Evolutionary conservation across 1,284 basidiomycete species (phyloP).

Genomic region (Prillingera fragicola): DNA sequence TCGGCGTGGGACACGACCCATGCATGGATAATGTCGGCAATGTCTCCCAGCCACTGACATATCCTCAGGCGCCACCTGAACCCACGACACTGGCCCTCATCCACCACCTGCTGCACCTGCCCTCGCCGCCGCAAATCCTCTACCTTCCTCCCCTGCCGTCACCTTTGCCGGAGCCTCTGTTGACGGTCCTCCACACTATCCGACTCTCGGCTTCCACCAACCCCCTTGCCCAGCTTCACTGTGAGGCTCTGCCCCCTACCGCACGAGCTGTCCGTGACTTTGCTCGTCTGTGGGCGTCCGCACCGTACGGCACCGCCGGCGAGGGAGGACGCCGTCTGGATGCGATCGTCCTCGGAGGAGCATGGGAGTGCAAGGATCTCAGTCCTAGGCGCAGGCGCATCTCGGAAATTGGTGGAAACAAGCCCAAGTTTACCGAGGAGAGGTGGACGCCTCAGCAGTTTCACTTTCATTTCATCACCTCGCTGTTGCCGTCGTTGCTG

Average conservation of each 20-base stretch:
- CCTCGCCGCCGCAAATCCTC: conserved; percentile 46
- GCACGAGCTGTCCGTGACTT: conserved; percentile 38
- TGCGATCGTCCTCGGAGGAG: conserved; percentile 42
- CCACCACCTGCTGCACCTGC: conserved; percentile 40
- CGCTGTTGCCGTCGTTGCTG: conserved; percentile 69
- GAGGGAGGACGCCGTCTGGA: conserved; percentile 45
- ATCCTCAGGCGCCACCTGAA: conserved; percentile 37
- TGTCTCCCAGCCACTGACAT: too few relatives aligned
- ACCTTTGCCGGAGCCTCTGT: conserved; percentile 36
- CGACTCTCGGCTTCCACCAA: conserved; percentile 30
- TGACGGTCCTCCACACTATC: conserved; percentile 45
- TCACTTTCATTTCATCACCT: conserved; percentile 65
- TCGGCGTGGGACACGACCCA: too few relatives aligned
- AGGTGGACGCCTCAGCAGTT: conserved; percentile 42
- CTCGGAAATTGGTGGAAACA: neutral
- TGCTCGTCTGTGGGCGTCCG: conserved; percentile 37
- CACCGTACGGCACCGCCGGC: conserved; percentile 31
- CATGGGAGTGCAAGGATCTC: conserved; percentile 37
- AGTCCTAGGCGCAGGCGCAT: neutral
- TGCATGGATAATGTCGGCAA: neutral
- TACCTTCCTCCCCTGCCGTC: conserved; percentile 41
- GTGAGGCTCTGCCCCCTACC: conserved; percentile 41
- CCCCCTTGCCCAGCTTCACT: conserved; percentile 40
- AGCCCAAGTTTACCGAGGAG: conserved; percentile 3
- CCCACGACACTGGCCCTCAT: conserved; percentile 40